phyloP scores from a whole-genome alignment of 2,329 filamentous ascomycete species.

The Botrytis hyacinthi region DNA sequence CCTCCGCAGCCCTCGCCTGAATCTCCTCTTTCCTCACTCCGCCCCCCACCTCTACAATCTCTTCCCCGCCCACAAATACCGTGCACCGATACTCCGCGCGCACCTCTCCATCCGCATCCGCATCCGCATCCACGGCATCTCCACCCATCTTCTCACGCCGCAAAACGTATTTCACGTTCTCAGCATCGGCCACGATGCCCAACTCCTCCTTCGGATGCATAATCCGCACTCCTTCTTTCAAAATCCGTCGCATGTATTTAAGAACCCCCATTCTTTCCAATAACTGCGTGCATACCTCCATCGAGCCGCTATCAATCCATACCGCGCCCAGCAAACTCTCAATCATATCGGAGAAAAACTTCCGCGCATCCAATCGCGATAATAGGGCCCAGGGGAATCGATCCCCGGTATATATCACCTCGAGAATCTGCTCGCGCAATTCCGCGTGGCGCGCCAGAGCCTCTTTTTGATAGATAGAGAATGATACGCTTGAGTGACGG shows the following conservation, averaged over 20 bases:
- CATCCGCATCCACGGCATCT: slow-evolving; percentile 13
- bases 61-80: slow-evolving; percentile 49
- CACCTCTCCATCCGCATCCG: not conserved
- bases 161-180: slow-evolving; percentile 54
- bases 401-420: slow-evolving; percentile 48
- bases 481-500: slow-evolving; percentile 52
- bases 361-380: slow-evolving; percentile 62
- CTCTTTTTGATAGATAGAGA: slow-evolving; percentile 47
- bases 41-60: slow-evolving; percentile 47
- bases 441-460: slow-evolving; percentile 32
- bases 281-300: slow-evolving; percentile 59
- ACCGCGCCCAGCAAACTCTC: slow-evolving; percentile 80
- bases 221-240: slow-evolving; percentile 58
- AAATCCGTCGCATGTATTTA: slow-evolving; percentile 40
- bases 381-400: slow-evolving; percentile 78
- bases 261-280: slow-evolving; percentile 65
- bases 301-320: slow-evolving; percentile 72
- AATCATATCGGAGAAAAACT: slow-evolving; percentile 81
- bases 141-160: slow-evolving; percentile 26
- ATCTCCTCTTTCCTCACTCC: slow-evolving; percentile 53
- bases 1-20: slow-evolving; percentile 54
- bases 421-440: slow-evolving; percentile 49
- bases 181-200: slow-evolving; percentile 53
- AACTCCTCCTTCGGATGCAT: slow-evolving; percentile 68
- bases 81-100: slow-evolving; percentile 43